Conservation (phyloP, 2,329 filamentous ascomycete species). For the Chaetoscypha palmicola region DNA sequence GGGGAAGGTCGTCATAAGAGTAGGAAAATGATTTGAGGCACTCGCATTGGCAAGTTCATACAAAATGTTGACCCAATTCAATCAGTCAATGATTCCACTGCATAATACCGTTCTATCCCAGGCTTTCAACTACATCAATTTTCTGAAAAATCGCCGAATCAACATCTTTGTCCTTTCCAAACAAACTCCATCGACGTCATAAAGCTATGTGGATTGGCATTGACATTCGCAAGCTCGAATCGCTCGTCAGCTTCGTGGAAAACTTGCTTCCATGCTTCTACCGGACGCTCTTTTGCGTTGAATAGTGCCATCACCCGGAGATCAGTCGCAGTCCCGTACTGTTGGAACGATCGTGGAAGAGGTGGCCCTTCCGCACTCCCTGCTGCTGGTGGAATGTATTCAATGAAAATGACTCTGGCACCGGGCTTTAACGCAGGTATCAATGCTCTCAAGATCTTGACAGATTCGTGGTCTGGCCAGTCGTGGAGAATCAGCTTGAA, state of each 20-base stretch:
- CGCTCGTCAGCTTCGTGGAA: not conserved
- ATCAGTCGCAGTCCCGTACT: not conserved
- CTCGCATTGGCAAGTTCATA: too few relatives aligned
- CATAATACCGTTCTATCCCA: too few relatives aligned
- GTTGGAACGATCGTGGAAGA: not conserved
- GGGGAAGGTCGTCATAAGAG: too few relatives aligned
- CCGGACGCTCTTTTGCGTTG: not conserved
- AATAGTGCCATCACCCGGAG: not conserved
- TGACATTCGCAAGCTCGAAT: not conserved
- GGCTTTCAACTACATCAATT: too few relatives aligned
- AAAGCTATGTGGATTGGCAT: not conserved
- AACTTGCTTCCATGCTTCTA: not conserved
- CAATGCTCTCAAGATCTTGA: constrained; percentile 43
- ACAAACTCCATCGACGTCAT: not conserved
- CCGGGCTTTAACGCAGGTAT: constrained; percentile 50
- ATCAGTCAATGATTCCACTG: too few relatives aligned
- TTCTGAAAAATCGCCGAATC: too few relatives aligned
- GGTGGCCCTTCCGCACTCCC: not conserved
- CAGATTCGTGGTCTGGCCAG: constrained; percentile 47
- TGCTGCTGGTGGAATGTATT: not conserved
- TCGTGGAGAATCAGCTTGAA: constrained; percentile 57
- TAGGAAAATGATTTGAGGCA: too few relatives aligned
- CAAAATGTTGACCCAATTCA: too few relatives aligned
- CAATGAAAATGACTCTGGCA: constrained; percentile 30
- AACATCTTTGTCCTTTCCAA: too few relatives aligned